A percentile compares a stretch with the other conserved stretches of the same genome.
Evolutionary conservation across 2,329 filamentous ascomycete species (phyloP).

Genomic region (Trichophyton rubrum): DNA sequence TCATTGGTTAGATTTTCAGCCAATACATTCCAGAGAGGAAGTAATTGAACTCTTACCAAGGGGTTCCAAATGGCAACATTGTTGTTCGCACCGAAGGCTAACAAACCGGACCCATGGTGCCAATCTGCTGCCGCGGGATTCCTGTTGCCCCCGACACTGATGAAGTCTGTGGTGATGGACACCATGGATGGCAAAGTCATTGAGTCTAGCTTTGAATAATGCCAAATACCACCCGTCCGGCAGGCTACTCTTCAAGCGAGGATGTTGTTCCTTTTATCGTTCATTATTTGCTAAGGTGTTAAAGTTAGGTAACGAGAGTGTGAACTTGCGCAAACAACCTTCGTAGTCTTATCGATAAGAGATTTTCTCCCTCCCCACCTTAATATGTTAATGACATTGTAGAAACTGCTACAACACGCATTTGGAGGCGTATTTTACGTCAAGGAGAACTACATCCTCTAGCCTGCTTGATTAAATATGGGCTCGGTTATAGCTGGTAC

Average conservation of each 20-base stretch:
- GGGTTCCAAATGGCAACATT: slow-evolving; percentile 86
- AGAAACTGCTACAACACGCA: neutral
- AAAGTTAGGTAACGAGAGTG: too few species aligned
- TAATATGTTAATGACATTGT: neutral
- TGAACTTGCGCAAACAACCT: slow-evolving; percentile 1
- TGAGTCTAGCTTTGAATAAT: neutral
- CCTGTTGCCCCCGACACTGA: slow-evolving; percentile 77
- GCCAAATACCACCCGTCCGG: neutral
- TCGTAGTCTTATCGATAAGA: slow-evolving; percentile 30
- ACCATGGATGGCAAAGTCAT: slow-evolving; percentile 22
- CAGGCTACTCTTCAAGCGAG: neutral
- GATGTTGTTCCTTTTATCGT: neutral
- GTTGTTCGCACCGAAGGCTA: slow-evolving; percentile 81
- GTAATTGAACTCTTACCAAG: slow-evolving; percentile 41
- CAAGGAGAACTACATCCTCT: neutral
- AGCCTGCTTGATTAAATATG: neutral
- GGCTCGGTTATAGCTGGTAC: slow-evolving; percentile 25
- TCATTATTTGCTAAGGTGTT: neutral
- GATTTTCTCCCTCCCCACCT: slow-evolving; percentile 1
- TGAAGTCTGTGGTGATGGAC: slow-evolving; percentile 36
- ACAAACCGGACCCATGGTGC: slow-evolving; percentile 53
- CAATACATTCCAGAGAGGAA: neutral
- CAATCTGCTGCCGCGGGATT: slow-evolving; percentile 86
- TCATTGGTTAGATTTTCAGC: neutral
- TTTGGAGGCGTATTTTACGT: neutral